phyloP scores from a whole-genome alignment of 352 stramenopile species.

The Globisporangium heterothallicum region DNA sequence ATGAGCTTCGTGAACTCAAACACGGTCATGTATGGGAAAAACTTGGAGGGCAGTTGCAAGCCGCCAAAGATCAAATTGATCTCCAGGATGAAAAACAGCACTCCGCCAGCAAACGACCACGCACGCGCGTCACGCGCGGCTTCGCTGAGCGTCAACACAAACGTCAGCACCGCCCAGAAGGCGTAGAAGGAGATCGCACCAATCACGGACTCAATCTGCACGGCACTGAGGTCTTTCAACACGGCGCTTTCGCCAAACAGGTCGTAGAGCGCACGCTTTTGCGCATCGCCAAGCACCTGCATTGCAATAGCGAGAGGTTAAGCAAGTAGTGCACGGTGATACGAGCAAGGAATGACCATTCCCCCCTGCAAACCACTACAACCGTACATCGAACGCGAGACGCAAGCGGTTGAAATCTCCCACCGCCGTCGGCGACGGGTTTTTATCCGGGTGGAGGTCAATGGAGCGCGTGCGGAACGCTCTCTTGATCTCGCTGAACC shows the following conservation, averaged over 20 bases:
- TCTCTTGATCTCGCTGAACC: constrained; percentile 93
- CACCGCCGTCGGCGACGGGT: constrained; percentile 86
- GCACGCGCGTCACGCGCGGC: constrained; percentile 80
- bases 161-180: constrained; percentile 94
- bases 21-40: constrained; percentile 84
- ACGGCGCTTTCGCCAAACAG: constrained; percentile 90
- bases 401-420: constrained; percentile 93
- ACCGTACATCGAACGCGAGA: constrained; percentile 92
- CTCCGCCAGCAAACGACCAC: constrained; percentile 91
- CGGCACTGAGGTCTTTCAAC: constrained; percentile 84
- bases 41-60: constrained; percentile 37
- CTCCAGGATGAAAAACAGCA: constrained; percentile 93
- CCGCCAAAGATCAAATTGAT: constrained; percentile 87
- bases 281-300: constrained; percentile 77
- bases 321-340: neutral
- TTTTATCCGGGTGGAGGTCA: constrained; percentile 97
- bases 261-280: constrained; percentile 94
- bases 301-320: neutral
- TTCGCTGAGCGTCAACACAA: constrained; percentile 93
- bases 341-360: constrained; percentile 1
- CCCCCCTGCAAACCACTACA: too few species aligned
- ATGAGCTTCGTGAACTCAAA: constrained; percentile 91
- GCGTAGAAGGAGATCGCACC: constrained; percentile 93
- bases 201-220: constrained; percentile 89
- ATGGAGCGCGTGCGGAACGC: constrained; percentile 94